Evolutionary conservation across 305 asterid species (phyloP), one percentile per base, ranked within the genome.

Genomic region (Salvia sclarea): DNA sequence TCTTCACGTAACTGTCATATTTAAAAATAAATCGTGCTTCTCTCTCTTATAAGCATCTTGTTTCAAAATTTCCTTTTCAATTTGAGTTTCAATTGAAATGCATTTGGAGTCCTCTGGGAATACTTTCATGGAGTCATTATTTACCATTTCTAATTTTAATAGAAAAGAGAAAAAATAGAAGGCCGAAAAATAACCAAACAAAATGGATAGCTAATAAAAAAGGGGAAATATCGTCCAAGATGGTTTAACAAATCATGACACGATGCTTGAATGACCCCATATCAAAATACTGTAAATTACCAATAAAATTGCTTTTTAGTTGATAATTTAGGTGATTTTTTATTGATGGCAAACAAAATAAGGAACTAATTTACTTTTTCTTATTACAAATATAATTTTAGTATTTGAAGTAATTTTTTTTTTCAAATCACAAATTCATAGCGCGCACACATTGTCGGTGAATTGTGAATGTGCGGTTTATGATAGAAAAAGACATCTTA

Each of bases 401-500:
- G 5, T 22, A 47, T 56, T 45, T 10, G 41, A 14, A 8, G 48
- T 31, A 35, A 55, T n/a, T n/a, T n/a, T n/a, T n/a, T n/a, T n/a
- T n/a, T n/a, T n/a, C n/a, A n/a, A n/a, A n/a, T n/a, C n/a, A 48
- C 56, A 31, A 41, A 6, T 41, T 18, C 31, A 12, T 8, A 28
- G 13, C 43, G 5, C 45, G 17, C 3, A 3, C 28, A 21, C 1
- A 38, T 22, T 37, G 68, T 72, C 63, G 73, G 64, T 71, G 76
- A 64, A n/a, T 4, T 4, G 2, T 25, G 3, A 25, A 25, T 25
- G 4, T 25, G 30, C 22, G 69, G 43, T 24, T 60, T 70, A 41
- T 60, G 67, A 37, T 13, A 12, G 82, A 78, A 50, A 61, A 38
- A 37, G 75, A 78, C 77, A 33, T 55, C 43, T 38, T 53, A 74